Percentiles rank a stretch among this genome's conserved stretches.
Evolutionary conservation across 75 land plant species (phyloP).

Genomic region (Gnetum montanum): DNA sequence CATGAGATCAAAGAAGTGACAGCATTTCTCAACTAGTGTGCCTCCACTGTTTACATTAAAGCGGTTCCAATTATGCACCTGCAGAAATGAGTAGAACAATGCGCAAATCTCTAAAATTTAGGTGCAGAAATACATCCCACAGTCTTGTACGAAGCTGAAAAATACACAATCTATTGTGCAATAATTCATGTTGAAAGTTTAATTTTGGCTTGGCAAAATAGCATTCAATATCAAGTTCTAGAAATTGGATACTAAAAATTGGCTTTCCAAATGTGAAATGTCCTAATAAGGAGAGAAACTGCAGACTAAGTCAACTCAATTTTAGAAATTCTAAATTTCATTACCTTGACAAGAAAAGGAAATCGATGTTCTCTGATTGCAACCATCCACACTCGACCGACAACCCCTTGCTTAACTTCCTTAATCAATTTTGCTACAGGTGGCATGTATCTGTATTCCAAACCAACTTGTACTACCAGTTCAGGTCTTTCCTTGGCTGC

Average conservation of each 20-base stretch:
- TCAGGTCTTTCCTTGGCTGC: conserved; percentile 81
- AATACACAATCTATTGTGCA: too few relatives aligned
- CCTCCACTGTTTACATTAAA: conserved; percentile 92
- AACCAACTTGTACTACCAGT: conserved; percentile 85
- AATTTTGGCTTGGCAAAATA: too few relatives aligned
- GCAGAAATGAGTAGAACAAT: not conserved
- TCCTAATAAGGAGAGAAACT: too few relatives aligned
- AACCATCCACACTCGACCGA: conserved; percentile 92
- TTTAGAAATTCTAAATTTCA: not conserved
- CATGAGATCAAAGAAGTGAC: conserved; percentile 99
- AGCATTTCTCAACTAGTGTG: conserved; percentile 97
- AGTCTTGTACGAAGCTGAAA: too few relatives aligned
- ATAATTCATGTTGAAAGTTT: too few relatives aligned
- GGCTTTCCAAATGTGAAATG: too few relatives aligned
- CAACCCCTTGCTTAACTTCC: conserved; percentile 46
- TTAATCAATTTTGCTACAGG: conserved; percentile 82
- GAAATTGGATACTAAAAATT: too few relatives aligned
- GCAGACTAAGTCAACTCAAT: not conserved
- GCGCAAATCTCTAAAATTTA: not conserved
- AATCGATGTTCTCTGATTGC: conserved; percentile 93
- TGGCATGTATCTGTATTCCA: conserved; percentile 98
- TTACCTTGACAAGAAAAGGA: conserved; percentile 94
- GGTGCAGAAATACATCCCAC: too few relatives aligned
- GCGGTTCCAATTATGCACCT: conserved; percentile 96
- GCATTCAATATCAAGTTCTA: too few relatives aligned